phyloP scores from a whole-genome alignment of 371 early-diverging fungal genomes.

The Aphelidium insulamus region DNA sequence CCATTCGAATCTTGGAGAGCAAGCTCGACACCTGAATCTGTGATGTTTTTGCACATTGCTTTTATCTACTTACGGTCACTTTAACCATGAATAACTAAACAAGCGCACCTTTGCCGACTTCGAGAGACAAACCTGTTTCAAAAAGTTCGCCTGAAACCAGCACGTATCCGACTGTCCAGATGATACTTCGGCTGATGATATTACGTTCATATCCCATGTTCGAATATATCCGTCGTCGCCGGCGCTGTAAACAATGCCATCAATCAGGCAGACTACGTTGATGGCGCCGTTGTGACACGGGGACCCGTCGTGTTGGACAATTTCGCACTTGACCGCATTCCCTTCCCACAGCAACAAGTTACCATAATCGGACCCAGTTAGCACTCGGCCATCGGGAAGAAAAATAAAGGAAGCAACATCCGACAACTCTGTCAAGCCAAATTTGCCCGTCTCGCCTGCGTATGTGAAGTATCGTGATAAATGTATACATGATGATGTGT shows the following conservation, averaged over 20 bases:
- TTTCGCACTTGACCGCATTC: conserved; percentile 27
- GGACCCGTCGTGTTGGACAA: conserved; percentile 11
- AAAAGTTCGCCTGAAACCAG: too few species aligned
- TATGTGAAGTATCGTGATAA: too few species aligned
- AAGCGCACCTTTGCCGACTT: too few species aligned
- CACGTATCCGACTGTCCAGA: too few species aligned
- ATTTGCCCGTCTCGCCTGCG: too few species aligned
- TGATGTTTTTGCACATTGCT: too few species aligned
- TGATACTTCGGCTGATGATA: conserved; percentile 23
- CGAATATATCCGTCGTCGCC: conserved; percentile 29
- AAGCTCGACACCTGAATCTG: too few species aligned
- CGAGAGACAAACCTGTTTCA: too few species aligned
- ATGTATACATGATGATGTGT: too few species aligned
- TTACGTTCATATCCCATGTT: conserved; percentile 27
- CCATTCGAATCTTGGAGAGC: too few species aligned
- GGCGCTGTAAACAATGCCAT: conserved; percentile 20
- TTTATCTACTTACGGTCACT: too few species aligned
- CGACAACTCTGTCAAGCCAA: conserved; percentile 23
- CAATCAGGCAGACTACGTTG: conserved; percentile 12
- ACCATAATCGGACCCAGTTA: conserved; percentile 24
- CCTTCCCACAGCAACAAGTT: conserved; percentile 31
- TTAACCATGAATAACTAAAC: too few species aligned
- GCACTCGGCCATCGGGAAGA: conserved; percentile 23
- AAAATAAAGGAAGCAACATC: conserved; percentile 22
- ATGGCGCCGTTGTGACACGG: conserved; percentile 20